phyloP scores from a whole-genome alignment of 305 asterid species.

The Solanum hybrid region DNA sequence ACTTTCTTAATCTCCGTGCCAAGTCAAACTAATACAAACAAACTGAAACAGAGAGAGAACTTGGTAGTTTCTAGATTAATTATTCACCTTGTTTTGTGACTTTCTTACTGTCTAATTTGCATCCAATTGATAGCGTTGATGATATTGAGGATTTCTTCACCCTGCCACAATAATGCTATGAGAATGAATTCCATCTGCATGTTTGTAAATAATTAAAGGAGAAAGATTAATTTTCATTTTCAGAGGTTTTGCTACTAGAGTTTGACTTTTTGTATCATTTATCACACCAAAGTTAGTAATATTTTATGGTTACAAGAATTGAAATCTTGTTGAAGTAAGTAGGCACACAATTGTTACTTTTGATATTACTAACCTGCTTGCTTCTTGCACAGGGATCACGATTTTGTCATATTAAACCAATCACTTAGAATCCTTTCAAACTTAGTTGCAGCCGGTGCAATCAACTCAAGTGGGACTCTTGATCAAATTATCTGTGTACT shows the following conservation, averaged over 20 bases:
- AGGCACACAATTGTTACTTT: background rate
- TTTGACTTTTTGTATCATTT: background rate
- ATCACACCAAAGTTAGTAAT: background rate
- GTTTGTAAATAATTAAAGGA: background rate
- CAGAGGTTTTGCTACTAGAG: background rate
- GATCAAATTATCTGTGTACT: slow-evolving; percentile 66
- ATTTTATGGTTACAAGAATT: background rate
- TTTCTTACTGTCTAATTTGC: background rate
- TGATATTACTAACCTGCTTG: background rate
- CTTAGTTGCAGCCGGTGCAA: slow-evolving; percentile 72
- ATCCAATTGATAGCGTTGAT: background rate
- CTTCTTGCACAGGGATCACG: slow-evolving; percentile 55
- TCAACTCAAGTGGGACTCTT: slow-evolving; percentile 56
- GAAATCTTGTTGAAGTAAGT: background rate
- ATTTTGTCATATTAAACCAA: slow-evolving; percentile 54
- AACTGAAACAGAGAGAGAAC: background rate
- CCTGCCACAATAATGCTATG: background rate
- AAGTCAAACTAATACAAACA: background rate
- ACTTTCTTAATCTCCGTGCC: background rate
- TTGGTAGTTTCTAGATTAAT: background rate
- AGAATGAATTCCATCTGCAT: background rate
- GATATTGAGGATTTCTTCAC: background rate
- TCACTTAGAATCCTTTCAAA: slow-evolving; percentile 81
- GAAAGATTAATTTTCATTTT: background rate
- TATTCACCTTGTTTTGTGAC: background rate